phyloP scores from a whole-genome alignment of 768 basidiomycete species.

The Rhodotorula babjevae region DNA sequence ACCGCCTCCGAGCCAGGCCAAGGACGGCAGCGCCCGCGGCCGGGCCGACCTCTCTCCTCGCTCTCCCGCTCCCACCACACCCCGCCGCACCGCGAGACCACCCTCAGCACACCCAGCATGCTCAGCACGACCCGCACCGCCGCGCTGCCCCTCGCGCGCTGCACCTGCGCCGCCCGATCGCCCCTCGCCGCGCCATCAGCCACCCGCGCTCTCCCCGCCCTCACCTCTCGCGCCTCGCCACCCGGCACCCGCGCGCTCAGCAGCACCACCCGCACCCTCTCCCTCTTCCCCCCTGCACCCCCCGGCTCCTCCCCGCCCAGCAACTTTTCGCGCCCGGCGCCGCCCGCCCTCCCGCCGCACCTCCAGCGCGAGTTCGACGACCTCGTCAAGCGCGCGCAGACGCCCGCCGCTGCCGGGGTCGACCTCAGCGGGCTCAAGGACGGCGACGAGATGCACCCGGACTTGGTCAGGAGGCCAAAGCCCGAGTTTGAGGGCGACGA shows the following conservation, averaged over 20 bases:
- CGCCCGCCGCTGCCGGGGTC: constrained; percentile 46
- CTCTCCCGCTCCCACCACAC: background rate
- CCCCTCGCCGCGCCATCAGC: background rate
- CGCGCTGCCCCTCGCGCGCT: background rate
- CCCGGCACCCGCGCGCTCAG: background rate
- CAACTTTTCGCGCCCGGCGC: constrained; percentile 54
- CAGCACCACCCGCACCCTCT: background rate
- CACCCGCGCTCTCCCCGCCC: background rate
- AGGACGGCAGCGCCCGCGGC: background rate
- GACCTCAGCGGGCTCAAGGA: constrained; percentile 41
- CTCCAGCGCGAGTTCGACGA: constrained; percentile 83
- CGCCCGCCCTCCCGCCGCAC: constrained; percentile 66
- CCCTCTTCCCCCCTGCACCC: background rate
- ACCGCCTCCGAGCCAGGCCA: background rate
- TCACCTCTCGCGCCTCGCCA: background rate
- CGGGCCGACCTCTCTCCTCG: background rate
- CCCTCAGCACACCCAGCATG: background rate
- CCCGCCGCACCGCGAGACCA: background rate
- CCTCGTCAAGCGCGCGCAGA: constrained; percentile 55
- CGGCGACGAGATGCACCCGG: constrained; percentile 50
- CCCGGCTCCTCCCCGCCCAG: background rate
- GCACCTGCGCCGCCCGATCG: background rate
- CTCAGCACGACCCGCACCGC: background rate
- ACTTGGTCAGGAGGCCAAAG: constrained; percentile 54
- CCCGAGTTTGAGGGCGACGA: constrained; percentile 70